Base-by-base conservation (phyloP, 768 basidiomycete genomes). In the Termitomyces sp. region DNA sequence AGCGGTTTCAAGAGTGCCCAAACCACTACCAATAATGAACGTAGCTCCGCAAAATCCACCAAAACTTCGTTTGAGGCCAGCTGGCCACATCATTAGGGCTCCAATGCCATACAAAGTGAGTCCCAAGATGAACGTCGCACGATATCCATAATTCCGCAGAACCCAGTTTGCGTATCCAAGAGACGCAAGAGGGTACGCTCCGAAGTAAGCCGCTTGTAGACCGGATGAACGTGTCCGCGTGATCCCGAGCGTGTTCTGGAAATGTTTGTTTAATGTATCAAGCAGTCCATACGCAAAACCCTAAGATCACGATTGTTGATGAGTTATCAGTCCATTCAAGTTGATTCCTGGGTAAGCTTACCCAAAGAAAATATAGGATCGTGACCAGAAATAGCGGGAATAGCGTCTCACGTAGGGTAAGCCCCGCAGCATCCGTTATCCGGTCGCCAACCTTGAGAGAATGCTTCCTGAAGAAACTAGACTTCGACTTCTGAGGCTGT, bases 31-130 rank as follows among this genome's bases (percentile, higher is more conserved):
- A 42, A 75, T 75, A 38, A 75, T 67, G 59, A 75, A 75, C 2
- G 74, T 75, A 5, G 74, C 74, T 13, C 73, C 74, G 35, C 74
- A 75, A 58, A 75, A 75, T 12, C 74, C 74, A 15, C 74, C 74
- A 55, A 75, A 75, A 7, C 71, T 73, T 42, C 67, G 65, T 46
- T 74, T 72, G 15, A 75, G 68, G 4, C 65, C 73, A 11, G 74
- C 73, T 7, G 74, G 74, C 74, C 74, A 75, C 73, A 75, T 74
- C 61, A 74, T 61, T 22, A 75, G 63, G 12, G 74, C 74, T 15
- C 74, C 74, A 44, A 75, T 65, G 2, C 74, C 74, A 45, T 75
- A 71, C 12, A 75, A 61, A 1, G 61, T 50, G 5, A 75, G 64
- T 3, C 74, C 74, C 39, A 75, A 63, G 20, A 75, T 75, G 57